Evolutionary conservation across 768 basidiomycete species (phyloP).

Genomic region (Termitomyces sp.): DNA sequence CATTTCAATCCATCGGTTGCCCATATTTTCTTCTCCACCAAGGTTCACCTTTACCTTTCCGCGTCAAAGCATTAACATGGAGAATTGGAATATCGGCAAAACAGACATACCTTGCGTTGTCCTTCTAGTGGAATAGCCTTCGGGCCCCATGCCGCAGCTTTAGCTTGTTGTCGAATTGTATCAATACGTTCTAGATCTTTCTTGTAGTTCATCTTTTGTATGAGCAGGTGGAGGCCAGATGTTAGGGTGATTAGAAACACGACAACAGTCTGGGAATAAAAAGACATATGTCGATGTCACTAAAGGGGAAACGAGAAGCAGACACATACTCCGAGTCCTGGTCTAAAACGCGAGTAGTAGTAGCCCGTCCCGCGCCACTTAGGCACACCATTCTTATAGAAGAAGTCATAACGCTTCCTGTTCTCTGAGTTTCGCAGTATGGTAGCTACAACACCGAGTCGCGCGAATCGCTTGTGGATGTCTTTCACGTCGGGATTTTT

Average conservation of each 20-base stretch:
- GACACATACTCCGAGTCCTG: slow-evolving; percentile 71
- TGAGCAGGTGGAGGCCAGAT: slow-evolving; percentile 76
- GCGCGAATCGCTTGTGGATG: slow-evolving; percentile 87
- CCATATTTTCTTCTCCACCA: slow-evolving; percentile 63
- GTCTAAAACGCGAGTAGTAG: slow-evolving; percentile 94
- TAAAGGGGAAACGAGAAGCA: background rate
- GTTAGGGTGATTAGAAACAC: slow-evolving; percentile 76
- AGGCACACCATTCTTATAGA: slow-evolving; percentile 97
- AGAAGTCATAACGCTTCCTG: slow-evolving; percentile 86
- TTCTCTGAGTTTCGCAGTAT: slow-evolving; percentile 77
- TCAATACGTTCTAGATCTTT: slow-evolving; percentile 71
- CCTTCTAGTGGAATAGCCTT: slow-evolving; percentile 62
- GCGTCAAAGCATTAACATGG: background rate
- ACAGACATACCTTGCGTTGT: slow-evolving; percentile 58
- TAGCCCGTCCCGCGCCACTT: slow-evolving; percentile 96
- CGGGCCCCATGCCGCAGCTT: slow-evolving; percentile 76
- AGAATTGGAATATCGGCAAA: background rate
- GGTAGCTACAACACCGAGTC: slow-evolving; percentile 79
- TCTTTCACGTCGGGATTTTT: slow-evolving; percentile 87
- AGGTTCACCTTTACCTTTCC: slow-evolving; percentile 71
- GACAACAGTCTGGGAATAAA: slow-evolving; percentile 57
- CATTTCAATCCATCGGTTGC: slow-evolving; percentile 67
- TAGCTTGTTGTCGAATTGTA: slow-evolving; percentile 56
- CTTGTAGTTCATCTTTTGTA: slow-evolving; percentile 75
- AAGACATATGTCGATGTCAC: slow-evolving; percentile 4